Conservation (phyloP, 768 basidiomycete species). For the Udeniomyces megalosporus region DNA sequence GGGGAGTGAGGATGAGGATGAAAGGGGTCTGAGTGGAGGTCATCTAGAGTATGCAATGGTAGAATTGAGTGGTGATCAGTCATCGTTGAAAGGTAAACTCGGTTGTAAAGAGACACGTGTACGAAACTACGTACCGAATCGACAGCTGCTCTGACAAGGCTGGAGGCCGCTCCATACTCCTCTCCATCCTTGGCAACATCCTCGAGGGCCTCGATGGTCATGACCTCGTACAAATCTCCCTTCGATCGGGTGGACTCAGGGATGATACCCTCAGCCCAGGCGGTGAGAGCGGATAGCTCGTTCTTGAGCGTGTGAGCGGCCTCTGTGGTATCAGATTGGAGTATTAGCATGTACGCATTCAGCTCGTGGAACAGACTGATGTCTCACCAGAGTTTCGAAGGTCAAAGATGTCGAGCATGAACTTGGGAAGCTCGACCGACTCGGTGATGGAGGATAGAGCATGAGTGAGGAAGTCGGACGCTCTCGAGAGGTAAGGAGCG, state of each 20-base stretch:
- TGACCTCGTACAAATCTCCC: conserved; percentile 42
- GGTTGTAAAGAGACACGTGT: conserved; percentile 24
- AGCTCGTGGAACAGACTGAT: neutral
- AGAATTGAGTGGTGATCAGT: neutral
- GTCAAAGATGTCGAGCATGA: conserved; percentile 14
- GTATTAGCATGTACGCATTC: neutral
- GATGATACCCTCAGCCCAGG: conserved; percentile 35
- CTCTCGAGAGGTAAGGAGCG: conserved; percentile 11
- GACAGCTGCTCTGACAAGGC: conserved; percentile 39
- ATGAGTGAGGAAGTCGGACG: neutral
- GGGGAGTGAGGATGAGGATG: conserved; percentile 11
- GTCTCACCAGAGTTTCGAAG: neutral
- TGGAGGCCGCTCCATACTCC: conserved; percentile 38
- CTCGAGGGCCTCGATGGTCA: conserved; percentile 42
- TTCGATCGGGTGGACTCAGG: conserved; percentile 31
- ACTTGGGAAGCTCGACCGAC: conserved; percentile 6
- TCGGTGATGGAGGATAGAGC: neutral
- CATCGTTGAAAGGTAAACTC: conserved; percentile 32
- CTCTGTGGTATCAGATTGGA: conserved; percentile 21
- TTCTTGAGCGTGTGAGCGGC: conserved; percentile 27
- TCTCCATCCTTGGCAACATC: conserved; percentile 38
- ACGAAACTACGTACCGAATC: conserved; percentile 28
- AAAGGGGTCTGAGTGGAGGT: conserved; percentile 6
- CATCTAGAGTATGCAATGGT: neutral
- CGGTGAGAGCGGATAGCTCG: conserved; percentile 37